Base-by-base conservation (phyloP, 2,329 filamentous ascomycete genomes). In the Lasiodiplodia gonubiensis region DNA sequence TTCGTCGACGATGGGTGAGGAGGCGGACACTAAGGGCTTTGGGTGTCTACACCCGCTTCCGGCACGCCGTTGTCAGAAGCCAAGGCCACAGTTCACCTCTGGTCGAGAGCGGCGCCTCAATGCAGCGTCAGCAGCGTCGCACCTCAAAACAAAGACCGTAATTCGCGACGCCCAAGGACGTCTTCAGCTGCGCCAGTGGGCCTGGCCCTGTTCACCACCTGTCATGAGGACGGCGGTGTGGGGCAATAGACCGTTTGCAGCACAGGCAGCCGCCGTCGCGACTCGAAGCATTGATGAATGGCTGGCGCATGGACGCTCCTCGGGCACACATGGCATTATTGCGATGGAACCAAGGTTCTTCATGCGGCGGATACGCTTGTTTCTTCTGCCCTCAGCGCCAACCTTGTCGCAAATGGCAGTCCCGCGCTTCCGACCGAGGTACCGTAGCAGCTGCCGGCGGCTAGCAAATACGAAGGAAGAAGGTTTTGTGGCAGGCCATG, bases 21-120 rank as follows among this genome's bases (percentile, higher is more conserved):
- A 49, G 49, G 30, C 61, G 61, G 61, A 35, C 49, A 54, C 61
- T 53, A 53, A 35, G 33, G 35, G 23, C 8, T 54, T 63, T 63
- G 52, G 54, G 35, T 67, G 54, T 59, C 39, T 42, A 52, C 64
- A 59, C 53, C 64, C 64, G 64, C 54, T 67, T 67, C 64, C 64
- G 64, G 54, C 64, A 57, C 59, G 30, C 46, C 59, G 59, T 63
- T 63, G 59, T 63, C 42, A 63, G 42, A 51, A 51, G 59, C 59
- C 59, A 63, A 63, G 49, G 42, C 42, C 42, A 33, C 33, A 49
- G 59, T 27, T 25, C n/a, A 27, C 51, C 37, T 37, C 27, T 51
- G 23, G 10, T 52, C 23, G 21, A 33, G 30, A 33, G 30, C 30
- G 10, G 30, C 30, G 16, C 30, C 37, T 46, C 21, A 25, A 48